phyloP scores from a whole-genome alignment of 176 grass and related monocot species.

The Musa troglodytarum region DNA sequence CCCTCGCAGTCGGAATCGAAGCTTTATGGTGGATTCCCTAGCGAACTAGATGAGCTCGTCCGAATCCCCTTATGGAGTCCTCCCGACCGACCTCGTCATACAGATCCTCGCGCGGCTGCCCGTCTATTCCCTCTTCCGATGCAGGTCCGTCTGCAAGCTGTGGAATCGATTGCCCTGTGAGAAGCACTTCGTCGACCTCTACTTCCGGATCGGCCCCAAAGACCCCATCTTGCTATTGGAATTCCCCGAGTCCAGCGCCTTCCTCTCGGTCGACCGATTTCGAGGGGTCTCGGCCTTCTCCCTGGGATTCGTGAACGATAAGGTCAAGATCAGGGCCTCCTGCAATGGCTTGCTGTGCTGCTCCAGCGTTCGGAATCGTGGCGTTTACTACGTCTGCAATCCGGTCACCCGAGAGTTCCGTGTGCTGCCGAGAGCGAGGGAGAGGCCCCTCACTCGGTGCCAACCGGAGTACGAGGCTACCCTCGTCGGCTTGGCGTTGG shows the following conservation, averaged over 20 bases:
- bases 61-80: slow-evolving; percentile 14
- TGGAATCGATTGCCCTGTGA: slow-evolving; percentile 29
- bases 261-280: slow-evolving; percentile 22
- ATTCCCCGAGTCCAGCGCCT: slow-evolving; percentile 12
- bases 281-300: slow-evolving; percentile 10
- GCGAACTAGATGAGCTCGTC: neutral
- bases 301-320: slow-evolving; percentile 33
- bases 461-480: slow-evolving; percentile 44
- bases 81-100: slow-evolving; percentile 28
- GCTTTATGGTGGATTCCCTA: neutral
- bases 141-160: slow-evolving; percentile 35
- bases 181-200: slow-evolving; percentile 31
- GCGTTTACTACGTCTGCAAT: slow-evolving; percentile 39
- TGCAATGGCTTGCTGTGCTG: slow-evolving; percentile 40
- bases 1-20: neutral
- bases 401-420: slow-evolving; percentile 43
- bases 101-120: slow-evolving; percentile 35
- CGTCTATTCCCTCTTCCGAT: slow-evolving; percentile 35
- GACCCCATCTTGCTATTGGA: slow-evolving; percentile 26
- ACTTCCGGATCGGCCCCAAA: slow-evolving; percentile 20
- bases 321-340: slow-evolving; percentile 39
- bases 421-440: slow-evolving; percentile 30
- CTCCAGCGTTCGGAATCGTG: slow-evolving; percentile 34
- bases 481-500: slow-evolving; percentile 32
- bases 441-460: slow-evolving; percentile 34